Percentiles rank a stretch among this genome's conserved stretches.
phyloP scores from a whole-genome alignment of 2,329 filamentous ascomycete genomes.

The Elsinoe fawcettii region DNA sequence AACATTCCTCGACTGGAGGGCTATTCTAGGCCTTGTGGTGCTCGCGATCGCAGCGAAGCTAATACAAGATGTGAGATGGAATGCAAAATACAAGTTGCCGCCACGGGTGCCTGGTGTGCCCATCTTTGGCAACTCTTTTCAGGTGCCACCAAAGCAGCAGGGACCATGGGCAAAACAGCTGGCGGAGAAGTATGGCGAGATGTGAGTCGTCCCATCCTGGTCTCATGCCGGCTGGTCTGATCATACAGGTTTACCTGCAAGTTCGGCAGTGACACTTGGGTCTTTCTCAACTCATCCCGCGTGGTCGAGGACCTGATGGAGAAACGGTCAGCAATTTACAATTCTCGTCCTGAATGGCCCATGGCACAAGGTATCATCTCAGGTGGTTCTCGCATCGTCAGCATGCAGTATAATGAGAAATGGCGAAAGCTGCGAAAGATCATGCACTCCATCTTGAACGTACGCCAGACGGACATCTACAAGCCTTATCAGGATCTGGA shows the following conservation, averaged over 20 bases:
- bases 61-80: background rate
- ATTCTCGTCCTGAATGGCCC: constrained; percentile 32
- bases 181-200: constrained; percentile 14
- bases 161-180: constrained; percentile 13
- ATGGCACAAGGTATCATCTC: constrained; percentile 39
- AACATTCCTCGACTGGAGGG: background rate
- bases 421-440: constrained; percentile 44
- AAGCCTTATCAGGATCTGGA: constrained; percentile 42
- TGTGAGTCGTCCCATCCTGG: background rate
- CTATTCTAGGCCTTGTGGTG: background rate
- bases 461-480: constrained; percentile 39
- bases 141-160: constrained; percentile 6
- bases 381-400: constrained; percentile 40
- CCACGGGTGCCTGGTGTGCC: constrained; percentile 13
- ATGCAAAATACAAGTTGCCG: constrained; percentile 13
- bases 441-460: constrained; percentile 36
- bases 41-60: background rate
- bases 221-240: background rate
- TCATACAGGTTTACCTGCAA: constrained; percentile 28
- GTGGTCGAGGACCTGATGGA: constrained; percentile 40
- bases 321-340: constrained; percentile 39
- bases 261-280: constrained; percentile 35
- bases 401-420: constrained; percentile 40
- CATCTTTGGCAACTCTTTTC: constrained; percentile 14
- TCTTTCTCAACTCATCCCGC: constrained; percentile 36